Conservation (phyloP, 2,329 filamentous ascomycete species). For the Xylariaceae sp. region DNA sequence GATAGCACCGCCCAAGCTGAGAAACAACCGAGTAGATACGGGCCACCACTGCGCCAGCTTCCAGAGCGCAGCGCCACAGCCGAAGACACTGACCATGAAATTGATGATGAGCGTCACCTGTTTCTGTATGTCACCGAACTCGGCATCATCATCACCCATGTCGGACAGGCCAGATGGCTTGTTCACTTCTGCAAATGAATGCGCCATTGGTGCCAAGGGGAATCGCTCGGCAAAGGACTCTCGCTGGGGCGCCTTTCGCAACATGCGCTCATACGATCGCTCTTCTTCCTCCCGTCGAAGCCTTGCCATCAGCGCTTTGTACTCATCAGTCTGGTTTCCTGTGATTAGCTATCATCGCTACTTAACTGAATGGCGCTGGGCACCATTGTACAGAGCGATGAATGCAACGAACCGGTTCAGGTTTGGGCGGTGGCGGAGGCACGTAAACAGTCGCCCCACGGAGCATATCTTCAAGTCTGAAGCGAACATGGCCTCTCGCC, state of each 20-base stretch:
- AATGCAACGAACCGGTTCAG: slow-evolving; percentile 58
- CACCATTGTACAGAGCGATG: not conserved
- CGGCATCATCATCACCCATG: slow-evolving; percentile 56
- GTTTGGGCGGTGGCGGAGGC: slow-evolving; percentile 74
- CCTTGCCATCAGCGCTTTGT: slow-evolving; percentile 79
- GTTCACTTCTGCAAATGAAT: slow-evolving; percentile 51
- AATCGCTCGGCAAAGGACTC: slow-evolving; percentile 58
- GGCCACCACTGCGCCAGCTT: slow-evolving; percentile 72
- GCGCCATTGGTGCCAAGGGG: slow-evolving; percentile 45
- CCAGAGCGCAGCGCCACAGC: slow-evolving; percentile 73
- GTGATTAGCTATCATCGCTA: slow-evolving; percentile 6
- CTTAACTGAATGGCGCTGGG: not conserved
- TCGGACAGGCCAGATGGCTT: slow-evolving; percentile 42
- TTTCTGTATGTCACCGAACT: slow-evolving; percentile 68
- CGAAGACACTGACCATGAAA: slow-evolving; percentile 78
- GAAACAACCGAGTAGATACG: slow-evolving; percentile 60
- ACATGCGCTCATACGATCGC: slow-evolving; percentile 75
- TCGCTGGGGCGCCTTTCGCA: slow-evolving; percentile 50
- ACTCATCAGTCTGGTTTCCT: slow-evolving; percentile 63
- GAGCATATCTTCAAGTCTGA: slow-evolving; percentile 64
- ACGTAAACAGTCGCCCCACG: slow-evolving; percentile 66
- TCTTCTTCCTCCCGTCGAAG: slow-evolving; percentile 79
- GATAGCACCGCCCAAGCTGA: slow-evolving; percentile 64
- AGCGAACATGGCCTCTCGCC: slow-evolving; percentile 29
- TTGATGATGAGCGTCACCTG: slow-evolving; percentile 83